Conservation (phyloP, 352 stramenopile genomes). For the Globisporangium mamillatum region DNA sequence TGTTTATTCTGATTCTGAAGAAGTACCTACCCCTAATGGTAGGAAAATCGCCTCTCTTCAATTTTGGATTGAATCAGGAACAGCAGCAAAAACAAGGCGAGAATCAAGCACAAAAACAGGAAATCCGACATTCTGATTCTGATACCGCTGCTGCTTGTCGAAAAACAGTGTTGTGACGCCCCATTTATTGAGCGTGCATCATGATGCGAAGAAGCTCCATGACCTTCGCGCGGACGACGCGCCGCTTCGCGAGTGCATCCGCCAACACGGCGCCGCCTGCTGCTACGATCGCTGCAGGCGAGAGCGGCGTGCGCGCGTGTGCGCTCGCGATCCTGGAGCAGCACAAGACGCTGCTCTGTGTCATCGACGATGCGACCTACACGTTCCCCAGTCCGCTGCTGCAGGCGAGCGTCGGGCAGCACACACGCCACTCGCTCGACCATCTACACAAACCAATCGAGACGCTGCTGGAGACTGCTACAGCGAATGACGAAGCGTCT, state of each 20-base stretch:
- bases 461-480: conserved; percentile 8
- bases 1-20: too few relatives aligned
- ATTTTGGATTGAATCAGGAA: too few relatives aligned
- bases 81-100: too few relatives aligned
- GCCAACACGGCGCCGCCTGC: not conserved
- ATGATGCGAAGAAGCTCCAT: not conserved
- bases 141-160: too few relatives aligned
- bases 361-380: conserved; percentile 57
- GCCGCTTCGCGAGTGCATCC: not conserved
- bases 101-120: too few relatives aligned
- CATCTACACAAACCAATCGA: conserved; percentile 74
- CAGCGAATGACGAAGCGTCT: not conserved
- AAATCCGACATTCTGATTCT: too few relatives aligned
- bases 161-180: too few relatives aligned
- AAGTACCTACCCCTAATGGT: too few relatives aligned
- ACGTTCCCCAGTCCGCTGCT: conserved; percentile 63
- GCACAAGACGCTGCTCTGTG: conserved; percentile 48
- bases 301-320: conserved; percentile 30
- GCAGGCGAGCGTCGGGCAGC: conserved; percentile 59
- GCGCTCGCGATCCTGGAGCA: conserved; percentile 65
- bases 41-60: too few relatives aligned
- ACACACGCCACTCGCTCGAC: conserved; percentile 80
- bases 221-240: not conserved
- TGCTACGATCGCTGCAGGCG: not conserved
- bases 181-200: not conserved